These are phyloP conservation scores for Sugiyamaella marilandica DNA, from an alignment of 805 yeast species.

Conservation along the genomic window DNA sequence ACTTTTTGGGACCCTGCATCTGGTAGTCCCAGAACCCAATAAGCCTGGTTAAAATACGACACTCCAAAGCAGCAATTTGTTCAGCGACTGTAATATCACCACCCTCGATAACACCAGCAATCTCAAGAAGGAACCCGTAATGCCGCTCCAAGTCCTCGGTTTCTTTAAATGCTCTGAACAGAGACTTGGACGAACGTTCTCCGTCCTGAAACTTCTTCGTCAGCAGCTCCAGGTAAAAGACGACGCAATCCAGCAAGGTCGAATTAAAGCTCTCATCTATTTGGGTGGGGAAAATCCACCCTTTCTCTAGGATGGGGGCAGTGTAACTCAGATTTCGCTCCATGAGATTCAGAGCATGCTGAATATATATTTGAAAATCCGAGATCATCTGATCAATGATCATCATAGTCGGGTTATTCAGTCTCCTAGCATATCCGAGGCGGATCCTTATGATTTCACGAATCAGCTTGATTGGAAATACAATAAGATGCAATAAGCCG, in stretches of 20 bases:
- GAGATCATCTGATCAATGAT: constrained; percentile 92
- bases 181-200: constrained; percentile 45
- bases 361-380: constrained; percentile 73
- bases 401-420: constrained; percentile 86
- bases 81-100: constrained; percentile 79
- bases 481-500: constrained; percentile 44
- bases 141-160: constrained; percentile 83
- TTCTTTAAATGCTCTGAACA: constrained; percentile 81
- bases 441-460: constrained; percentile 74
- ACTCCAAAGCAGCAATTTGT: constrained; percentile 62
- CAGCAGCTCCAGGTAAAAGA: constrained; percentile 63
- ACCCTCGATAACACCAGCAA: constrained; percentile 74
- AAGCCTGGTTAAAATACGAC: constrained; percentile 63
- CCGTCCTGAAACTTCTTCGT: constrained; percentile 76
- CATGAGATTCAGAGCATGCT: constrained; percentile 69
- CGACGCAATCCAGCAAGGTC: constrained; percentile 67
- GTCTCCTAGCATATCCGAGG: constrained; percentile 67
- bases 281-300: constrained; percentile 67
- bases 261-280: constrained; percentile 62
- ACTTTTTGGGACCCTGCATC: constrained; percentile 53
- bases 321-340: constrained; percentile 55
- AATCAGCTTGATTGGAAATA: constrained; percentile 74
- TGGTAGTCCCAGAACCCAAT: constrained; percentile 69
- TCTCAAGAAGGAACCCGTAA: constrained; percentile 70
- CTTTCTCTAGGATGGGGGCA: constrained; percentile 47